Percentiles rank a stretch among this genome's conserved stretches.
Evolutionary conservation across 1,284 basidiomycete genomes (phyloP).

Genomic region (Microbotryum intermedium): DNA sequence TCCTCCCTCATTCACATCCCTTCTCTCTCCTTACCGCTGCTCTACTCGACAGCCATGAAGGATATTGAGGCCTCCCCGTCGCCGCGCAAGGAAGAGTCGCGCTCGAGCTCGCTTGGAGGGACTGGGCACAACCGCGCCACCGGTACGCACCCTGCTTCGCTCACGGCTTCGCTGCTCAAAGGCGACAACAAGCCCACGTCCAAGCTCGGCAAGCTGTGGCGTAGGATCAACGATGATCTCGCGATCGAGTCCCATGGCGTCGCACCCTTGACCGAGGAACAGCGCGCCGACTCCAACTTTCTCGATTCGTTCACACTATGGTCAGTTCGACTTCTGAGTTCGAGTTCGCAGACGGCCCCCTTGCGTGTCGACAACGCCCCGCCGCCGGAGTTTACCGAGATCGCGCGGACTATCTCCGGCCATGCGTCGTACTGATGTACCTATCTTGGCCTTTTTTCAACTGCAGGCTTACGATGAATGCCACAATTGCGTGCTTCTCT

Average conservation of each 20-base stretch:
- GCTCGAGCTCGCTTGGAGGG: too few species aligned
- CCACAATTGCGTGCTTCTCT: slow-evolving; percentile 26
- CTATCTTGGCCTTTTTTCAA: not conserved
- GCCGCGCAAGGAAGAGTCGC: too few species aligned
- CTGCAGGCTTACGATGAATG: slow-evolving; percentile 25
- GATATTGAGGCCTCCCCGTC: too few species aligned
- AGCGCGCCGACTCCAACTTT: slow-evolving; percentile 19
- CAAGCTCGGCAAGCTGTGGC: slow-evolving; percentile 2
- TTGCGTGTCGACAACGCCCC: not conserved
- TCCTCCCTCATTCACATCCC: too few species aligned
- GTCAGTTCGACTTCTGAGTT: not conserved
- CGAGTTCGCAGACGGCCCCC: not conserved
- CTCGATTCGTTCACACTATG: slow-evolving; percentile 22
- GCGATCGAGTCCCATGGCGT: slow-evolving; percentile 23
- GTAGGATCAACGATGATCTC: slow-evolving; percentile 6
- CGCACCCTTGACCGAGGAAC: slow-evolving; percentile 8
- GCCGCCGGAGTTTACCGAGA: not conserved
- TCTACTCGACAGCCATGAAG: too few species aligned
- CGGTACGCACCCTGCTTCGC: too few species aligned
- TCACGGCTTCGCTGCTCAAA: too few species aligned
- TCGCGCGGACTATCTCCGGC: not conserved
- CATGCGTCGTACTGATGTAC: not conserved
- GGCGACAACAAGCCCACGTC: not conserved
- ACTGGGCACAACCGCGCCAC: too few species aligned
- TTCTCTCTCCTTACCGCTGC: too few species aligned